Percentiles rank a stretch among this genome's conserved stretches.
phyloP scores from a whole-genome alignment of 495 filamentous ascomycete genomes.

The Tuber borchii region DNA sequence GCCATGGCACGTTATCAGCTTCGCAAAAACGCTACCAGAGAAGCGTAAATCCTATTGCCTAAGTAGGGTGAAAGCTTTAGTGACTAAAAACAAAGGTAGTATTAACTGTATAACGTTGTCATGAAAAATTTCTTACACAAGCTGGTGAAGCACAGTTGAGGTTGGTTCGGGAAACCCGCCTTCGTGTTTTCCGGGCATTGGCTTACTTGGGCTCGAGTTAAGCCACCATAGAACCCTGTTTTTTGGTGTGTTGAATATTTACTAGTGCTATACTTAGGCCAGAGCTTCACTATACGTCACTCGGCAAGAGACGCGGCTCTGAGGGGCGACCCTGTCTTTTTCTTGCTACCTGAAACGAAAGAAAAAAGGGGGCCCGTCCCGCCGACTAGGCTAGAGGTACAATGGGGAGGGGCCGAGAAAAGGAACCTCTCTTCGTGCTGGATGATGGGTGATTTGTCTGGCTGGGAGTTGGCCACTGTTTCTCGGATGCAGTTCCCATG shows the following conservation, averaged over 20 bases:
- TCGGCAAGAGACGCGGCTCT: background rate
- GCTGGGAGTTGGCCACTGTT: background rate
- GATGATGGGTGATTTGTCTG: background rate
- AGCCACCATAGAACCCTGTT: background rate
- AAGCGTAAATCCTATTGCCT: background rate
- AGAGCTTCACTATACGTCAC: background rate
- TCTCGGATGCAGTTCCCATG: background rate
- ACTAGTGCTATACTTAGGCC: too few relatives aligned
- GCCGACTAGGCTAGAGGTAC: background rate
- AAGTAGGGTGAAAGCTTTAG: background rate
- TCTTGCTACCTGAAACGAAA: background rate
- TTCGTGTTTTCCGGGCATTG: background rate
- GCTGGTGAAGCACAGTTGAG: background rate
- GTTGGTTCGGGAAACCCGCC: background rate
- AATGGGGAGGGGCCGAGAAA: background rate
- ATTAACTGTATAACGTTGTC: background rate
- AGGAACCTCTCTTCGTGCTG: background rate
- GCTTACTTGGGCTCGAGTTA: background rate
- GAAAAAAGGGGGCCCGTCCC: background rate
- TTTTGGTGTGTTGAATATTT: background rate
- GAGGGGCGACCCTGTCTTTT: background rate
- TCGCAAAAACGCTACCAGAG: background rate
- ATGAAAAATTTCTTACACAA: background rate
- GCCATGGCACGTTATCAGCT: background rate
- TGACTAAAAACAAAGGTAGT: background rate